A percentile compares a stretch with the other conserved stretches of the same genome.
Evolutionary conservation across 1,284 basidiomycete genomes (phyloP).

Genomic region (Naganishia cerealis): DNA sequence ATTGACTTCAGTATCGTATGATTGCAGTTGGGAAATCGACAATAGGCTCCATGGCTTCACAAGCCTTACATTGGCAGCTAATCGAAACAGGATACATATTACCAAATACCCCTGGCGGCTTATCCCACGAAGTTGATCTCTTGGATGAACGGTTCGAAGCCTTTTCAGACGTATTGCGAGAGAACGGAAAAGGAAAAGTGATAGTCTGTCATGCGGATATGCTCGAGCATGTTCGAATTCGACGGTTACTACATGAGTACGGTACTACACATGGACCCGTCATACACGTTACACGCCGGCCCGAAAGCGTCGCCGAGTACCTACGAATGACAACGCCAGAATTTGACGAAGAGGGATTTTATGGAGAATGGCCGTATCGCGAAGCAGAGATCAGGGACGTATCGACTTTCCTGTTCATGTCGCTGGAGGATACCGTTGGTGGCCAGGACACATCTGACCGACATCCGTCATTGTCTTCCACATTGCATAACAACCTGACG

Average conservation of each 20-base stretch:
- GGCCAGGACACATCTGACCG: conserved; percentile 22
- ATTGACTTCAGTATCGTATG: background rate
- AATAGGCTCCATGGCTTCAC: conserved; percentile 28
- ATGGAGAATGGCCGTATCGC: conserved; percentile 17
- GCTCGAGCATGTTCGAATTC: conserved; percentile 6
- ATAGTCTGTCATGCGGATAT: conserved; percentile 28
- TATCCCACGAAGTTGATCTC: background rate
- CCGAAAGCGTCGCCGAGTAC: conserved; percentile 67
- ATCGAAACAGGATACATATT: conserved; percentile 27
- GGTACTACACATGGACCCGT: conserved; percentile 61
- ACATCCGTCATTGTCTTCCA: conserved; percentile 22
- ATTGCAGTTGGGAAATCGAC: conserved; percentile 32
- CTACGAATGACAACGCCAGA: conserved; percentile 57
- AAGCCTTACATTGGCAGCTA: conserved; percentile 28
- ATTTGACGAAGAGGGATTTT: conserved; percentile 11
- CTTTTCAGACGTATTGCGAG: conserved; percentile 14
- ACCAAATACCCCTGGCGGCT: background rate
- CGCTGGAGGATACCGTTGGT: conserved; percentile 24
- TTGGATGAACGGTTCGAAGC: conserved; percentile 1
- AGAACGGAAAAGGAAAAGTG: conserved; percentile 27
- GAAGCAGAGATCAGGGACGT: conserved; percentile 21
- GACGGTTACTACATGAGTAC: conserved; percentile 69
- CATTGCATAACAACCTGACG: conserved; percentile 3
- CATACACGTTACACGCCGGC: conserved; percentile 65
- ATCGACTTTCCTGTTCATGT: conserved; percentile 24